phyloP scores from a whole-genome alignment of 176 grass and related monocot species.

The Triticum turgidum region DNA sequence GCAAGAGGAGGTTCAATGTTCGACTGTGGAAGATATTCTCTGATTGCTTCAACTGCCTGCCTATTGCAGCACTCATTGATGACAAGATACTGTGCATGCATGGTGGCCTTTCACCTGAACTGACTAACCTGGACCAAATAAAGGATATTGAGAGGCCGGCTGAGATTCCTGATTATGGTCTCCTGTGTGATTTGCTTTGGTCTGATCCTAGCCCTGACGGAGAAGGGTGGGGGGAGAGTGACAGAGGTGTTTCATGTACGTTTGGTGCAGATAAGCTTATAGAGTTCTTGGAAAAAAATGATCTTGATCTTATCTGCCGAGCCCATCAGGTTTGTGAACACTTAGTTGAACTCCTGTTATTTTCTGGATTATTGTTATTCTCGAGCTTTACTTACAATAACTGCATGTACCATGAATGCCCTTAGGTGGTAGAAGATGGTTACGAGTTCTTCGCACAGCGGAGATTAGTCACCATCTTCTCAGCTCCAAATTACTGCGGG shows the following conservation, averaged over 20 bases:
- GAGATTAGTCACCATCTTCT: constrained; percentile 52
- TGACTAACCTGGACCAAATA: constrained; percentile 48
- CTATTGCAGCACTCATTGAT: constrained; percentile 49
- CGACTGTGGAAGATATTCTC: constrained; percentile 62
- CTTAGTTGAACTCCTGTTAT: background rate
- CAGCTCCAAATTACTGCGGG: constrained; percentile 54
- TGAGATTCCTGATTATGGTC: constrained; percentile 56
- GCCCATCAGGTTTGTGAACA: constrained; percentile 59
- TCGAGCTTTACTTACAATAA: constrained; percentile 23
- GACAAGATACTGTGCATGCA: constrained; percentile 58
- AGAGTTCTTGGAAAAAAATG: constrained; percentile 76
- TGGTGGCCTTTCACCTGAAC: constrained; percentile 48
- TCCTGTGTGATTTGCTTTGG: constrained; percentile 57
- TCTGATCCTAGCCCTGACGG: constrained; percentile 51
- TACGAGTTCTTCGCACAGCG: constrained; percentile 52
- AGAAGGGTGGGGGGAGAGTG: constrained; percentile 54
- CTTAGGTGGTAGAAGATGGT: constrained; percentile 50
- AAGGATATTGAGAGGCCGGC: constrained; percentile 48
- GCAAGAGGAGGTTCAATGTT: constrained; percentile 72
- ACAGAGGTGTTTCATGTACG: constrained; percentile 58
- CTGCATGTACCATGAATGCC: background rate
- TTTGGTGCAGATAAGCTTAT: constrained; percentile 66
- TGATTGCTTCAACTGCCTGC: constrained; percentile 59
- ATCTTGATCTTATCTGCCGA: constrained; percentile 68
- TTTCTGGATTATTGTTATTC: background rate